These are phyloP conservation scores for Citrullus mucosospermus DNA, from an alignment of 306 rosid genomes.

Conservation along the genomic window DNA sequence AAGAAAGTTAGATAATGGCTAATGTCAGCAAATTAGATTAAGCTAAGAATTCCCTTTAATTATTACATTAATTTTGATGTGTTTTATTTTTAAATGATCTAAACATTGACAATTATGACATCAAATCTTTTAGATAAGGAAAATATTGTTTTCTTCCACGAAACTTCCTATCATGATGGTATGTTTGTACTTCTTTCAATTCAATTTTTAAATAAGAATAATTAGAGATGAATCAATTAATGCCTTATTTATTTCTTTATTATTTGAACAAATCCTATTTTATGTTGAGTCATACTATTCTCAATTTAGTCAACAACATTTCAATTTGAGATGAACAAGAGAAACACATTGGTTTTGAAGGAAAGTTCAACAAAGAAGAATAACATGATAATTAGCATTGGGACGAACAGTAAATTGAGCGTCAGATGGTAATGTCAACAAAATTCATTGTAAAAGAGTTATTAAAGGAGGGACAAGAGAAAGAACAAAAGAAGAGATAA, in stretches of 20 bases:
- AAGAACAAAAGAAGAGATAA: too few species aligned
- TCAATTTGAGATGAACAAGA: too few species aligned
- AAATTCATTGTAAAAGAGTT: too few species aligned
- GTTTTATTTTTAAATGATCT: background rate
- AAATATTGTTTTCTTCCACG: background rate
- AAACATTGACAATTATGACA: background rate
- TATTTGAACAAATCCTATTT: background rate
- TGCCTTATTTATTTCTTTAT: background rate
- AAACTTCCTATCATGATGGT: background rate
- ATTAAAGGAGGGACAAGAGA: too few species aligned
- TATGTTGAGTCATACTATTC: too few species aligned
- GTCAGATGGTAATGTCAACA: too few species aligned
- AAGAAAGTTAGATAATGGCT: background rate
- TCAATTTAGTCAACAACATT: too few species aligned
- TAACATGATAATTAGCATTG: too few species aligned
- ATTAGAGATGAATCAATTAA: background rate
- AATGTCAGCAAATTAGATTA: background rate
- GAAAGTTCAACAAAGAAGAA: too few species aligned
- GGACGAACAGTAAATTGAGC: too few species aligned
- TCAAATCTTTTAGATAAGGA: background rate
- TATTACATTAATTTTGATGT: background rate
- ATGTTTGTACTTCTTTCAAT: background rate
- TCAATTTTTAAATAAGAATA: background rate
- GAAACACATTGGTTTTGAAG: too few species aligned
- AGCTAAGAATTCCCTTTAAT: background rate